Evolutionary conservation across 2,329 filamentous ascomycete genomes (phyloP).

Genomic region (Colletotrichum simmondsii): DNA sequence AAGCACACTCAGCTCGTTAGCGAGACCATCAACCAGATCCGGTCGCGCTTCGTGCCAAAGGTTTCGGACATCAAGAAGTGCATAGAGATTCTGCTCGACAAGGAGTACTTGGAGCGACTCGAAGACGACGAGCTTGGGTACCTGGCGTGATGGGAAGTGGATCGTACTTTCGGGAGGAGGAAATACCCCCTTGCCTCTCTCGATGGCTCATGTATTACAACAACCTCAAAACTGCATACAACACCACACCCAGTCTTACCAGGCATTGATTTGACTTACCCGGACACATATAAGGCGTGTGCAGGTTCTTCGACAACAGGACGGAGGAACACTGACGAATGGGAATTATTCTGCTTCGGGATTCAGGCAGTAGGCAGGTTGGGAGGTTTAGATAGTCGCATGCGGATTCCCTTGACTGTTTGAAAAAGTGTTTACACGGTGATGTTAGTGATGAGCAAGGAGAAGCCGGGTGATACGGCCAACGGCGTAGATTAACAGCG

Average conservation of each 20-base stretch:
- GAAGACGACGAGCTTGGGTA: slow-evolving; percentile 96
- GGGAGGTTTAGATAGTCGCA: slow-evolving; percentile 30
- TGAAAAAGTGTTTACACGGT: neutral
- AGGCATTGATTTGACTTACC: slow-evolving; percentile 27
- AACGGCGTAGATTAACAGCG: neutral
- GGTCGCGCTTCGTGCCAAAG: slow-evolving; percentile 91
- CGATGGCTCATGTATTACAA: slow-evolving; percentile 32
- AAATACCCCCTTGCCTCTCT: slow-evolving; percentile 30
- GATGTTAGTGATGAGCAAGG: neutral
- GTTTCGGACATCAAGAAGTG: slow-evolving; percentile 98
- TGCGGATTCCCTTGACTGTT: slow-evolving; percentile 26
- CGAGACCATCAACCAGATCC: slow-evolving; percentile 96
- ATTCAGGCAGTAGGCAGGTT: slow-evolving; percentile 19
- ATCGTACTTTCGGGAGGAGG: slow-evolving; percentile 27
- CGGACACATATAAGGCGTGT: slow-evolving; percentile 25
- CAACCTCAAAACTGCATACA: slow-evolving; percentile 33
- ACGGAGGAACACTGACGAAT: slow-evolving; percentile 26
- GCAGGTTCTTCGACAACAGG: slow-evolving; percentile 25
- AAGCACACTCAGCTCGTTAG: slow-evolving; percentile 95
- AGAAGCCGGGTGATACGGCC: neutral
- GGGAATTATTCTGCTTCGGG: slow-evolving; percentile 27
- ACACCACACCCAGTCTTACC: slow-evolving; percentile 8
- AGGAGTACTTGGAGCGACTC: slow-evolving; percentile 96
- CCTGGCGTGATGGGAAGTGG: slow-evolving; percentile 72
- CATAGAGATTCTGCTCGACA: slow-evolving; percentile 97